Evolutionary conservation across 495 filamentous ascomycete species (phyloP).

Genomic region (Penicillium arizonense): DNA sequence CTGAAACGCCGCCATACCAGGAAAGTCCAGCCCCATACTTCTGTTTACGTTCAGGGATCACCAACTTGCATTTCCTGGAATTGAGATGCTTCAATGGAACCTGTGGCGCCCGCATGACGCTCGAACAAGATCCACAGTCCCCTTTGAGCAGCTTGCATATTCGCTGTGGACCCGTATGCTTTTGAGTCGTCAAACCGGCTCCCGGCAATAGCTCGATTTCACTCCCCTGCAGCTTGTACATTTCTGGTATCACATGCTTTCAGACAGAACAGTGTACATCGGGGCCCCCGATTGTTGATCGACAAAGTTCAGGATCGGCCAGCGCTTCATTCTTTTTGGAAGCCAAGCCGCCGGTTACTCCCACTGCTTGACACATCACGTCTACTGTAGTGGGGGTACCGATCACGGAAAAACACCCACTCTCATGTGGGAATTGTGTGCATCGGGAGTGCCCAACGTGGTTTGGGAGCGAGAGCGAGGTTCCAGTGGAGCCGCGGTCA

Average conservation of each 20-base stretch:
- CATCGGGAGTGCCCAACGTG: not conserved
- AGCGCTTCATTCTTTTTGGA: not conserved
- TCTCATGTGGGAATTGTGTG: not conserved
- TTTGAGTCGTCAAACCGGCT: too few species aligned
- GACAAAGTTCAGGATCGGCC: constrained; percentile 1
- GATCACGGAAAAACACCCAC: not conserved
- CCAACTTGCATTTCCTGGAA: constrained; percentile 32
- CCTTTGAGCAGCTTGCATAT: constrained; percentile 20
- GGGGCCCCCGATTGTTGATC: not conserved
- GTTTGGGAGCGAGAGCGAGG: not conserved
- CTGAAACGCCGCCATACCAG: constrained; percentile 10
- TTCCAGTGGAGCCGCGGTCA: not conserved
- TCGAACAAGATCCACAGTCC: not conserved
- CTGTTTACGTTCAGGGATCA: constrained; percentile 14
- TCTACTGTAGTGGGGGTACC: not conserved
- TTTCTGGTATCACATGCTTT: not conserved
- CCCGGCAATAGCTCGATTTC: too few species aligned
- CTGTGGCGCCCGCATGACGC: constrained; percentile 8
- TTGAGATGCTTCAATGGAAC: constrained; percentile 1
- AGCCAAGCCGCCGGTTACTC: not conserved
- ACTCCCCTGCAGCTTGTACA: not conserved
- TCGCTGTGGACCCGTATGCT: not conserved
- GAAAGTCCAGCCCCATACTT: not conserved
- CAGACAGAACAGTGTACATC: not conserved
- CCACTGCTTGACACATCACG: not conserved